These are phyloP conservation scores for Elongisporangium prolatum DNA, from an alignment of 352 stramenopile genomes.

Conservation along the genomic window DNA sequence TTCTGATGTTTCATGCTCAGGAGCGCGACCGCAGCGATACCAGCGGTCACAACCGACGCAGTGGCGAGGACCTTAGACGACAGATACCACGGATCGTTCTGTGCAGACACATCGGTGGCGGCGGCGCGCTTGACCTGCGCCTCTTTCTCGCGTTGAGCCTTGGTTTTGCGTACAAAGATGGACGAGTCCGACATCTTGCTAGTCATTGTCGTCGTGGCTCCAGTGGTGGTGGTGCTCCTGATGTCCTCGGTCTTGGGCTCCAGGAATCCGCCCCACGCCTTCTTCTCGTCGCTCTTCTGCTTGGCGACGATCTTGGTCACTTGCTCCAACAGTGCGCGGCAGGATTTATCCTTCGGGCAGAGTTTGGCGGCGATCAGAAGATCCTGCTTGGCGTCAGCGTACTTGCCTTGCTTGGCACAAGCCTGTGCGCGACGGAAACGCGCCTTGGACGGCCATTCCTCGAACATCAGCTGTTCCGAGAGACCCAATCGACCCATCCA, in stretches of 20 bases:
- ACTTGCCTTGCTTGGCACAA: constrained; percentile 69
- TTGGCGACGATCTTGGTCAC: constrained; percentile 68
- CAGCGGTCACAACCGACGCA: constrained; percentile 65
- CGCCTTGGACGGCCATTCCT: constrained; percentile 84
- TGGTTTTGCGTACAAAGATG: constrained; percentile 74
- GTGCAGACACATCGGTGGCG: background rate
- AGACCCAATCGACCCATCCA: constrained; percentile 83
- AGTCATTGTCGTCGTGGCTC: background rate
- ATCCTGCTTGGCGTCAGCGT: constrained; percentile 69
- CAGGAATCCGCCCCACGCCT: constrained; percentile 80
- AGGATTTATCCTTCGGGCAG: constrained; percentile 80
- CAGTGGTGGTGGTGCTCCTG: constrained; percentile 11
- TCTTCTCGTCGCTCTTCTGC: constrained; percentile 74
- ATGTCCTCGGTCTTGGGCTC: constrained; percentile 15
- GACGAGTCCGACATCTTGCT: constrained; percentile 28
- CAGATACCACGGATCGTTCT: constrained; percentile 51
- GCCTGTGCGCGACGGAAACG: constrained; percentile 80
- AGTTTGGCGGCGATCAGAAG: constrained; percentile 73
- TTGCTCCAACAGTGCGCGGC: constrained; percentile 63
- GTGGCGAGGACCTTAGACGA: constrained; percentile 52
- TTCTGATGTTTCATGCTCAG: constrained; percentile 59
- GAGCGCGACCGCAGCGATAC: constrained; percentile 55
- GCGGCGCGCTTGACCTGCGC: constrained; percentile 4
- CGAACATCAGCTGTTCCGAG: constrained; percentile 74
- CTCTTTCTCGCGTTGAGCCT: constrained; percentile 30